Conservation (phyloP, 177 flowering plant genomes). For the Vitis hybrid region DNA sequence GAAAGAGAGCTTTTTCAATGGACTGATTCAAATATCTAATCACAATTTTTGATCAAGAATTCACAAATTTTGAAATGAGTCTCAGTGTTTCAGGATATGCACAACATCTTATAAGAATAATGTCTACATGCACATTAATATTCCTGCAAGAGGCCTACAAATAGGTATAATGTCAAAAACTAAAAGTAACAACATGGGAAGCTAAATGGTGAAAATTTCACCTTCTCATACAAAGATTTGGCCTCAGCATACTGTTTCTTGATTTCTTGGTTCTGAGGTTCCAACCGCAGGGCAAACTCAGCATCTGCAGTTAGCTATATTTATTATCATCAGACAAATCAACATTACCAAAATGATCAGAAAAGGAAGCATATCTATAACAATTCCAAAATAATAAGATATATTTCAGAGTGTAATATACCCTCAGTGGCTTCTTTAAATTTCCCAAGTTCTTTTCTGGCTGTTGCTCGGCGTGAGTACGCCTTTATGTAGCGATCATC, state of each 20-base stretch:
- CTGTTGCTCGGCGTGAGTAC: constrained; percentile 92
- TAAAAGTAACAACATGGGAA: not conserved
- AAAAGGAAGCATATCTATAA: not conserved
- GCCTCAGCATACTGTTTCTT: constrained; percentile 76
- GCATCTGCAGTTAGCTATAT: constrained; percentile 60
- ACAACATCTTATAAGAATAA: not conserved
- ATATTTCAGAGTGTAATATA: constrained; percentile 18
- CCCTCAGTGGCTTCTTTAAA: constrained; percentile 81
- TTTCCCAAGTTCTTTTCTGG: constrained; percentile 92
- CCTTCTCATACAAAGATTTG: constrained; percentile 72
- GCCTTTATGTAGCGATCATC: constrained; percentile 98
- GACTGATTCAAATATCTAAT: too few relatives aligned
- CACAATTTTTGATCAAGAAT: too few relatives aligned
- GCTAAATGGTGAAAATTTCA: constrained; percentile 15
- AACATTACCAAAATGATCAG: constrained; percentile 1
- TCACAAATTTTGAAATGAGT: not conserved
- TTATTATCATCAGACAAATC: constrained; percentile 7
- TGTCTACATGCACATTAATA: too few relatives aligned
- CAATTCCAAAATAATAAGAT: not conserved
- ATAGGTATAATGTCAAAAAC: not conserved
- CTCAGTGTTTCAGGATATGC: not conserved
- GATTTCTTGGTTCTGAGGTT: constrained; percentile 86
- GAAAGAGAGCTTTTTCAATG: too few relatives aligned
- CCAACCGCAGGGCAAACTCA: constrained; percentile 88
- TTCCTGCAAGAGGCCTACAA: not conserved